Evolutionary conservation across 2,329 filamentous ascomycete genomes (phyloP), one percentile per base, ranked within the genome.

Genomic region (Pleurostoma richardsiae): DNA sequence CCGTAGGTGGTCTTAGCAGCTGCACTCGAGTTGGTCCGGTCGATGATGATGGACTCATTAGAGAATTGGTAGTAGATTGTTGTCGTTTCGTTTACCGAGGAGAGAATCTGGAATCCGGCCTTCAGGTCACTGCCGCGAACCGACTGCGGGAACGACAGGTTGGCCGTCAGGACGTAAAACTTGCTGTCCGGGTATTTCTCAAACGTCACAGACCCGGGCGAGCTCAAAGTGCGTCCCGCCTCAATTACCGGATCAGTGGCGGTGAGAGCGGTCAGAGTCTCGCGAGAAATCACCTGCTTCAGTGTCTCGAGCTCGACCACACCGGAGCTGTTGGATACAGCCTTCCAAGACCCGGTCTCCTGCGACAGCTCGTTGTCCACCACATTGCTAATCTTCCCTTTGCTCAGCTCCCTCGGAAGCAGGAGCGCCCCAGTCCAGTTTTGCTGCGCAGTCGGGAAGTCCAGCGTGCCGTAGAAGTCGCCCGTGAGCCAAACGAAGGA

Each of bases 31-130:
- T 67, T 67, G 30, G 58, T 63, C 4, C 68, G 65, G 44, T 72
- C 69, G 26, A 72, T 56, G 31, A 70, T 57, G 39, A 72, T 49
- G 26, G 62, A 65, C 52, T 72, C 69, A 52, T 71, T 70, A 3
- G 63, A 66, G 53, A 72, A 70, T 42, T 72, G 67, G 52, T 72
- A 72, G 54, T 70, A 71, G 38, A 72, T 64, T 8, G 58, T 63
- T 4, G 70, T 72, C 8, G 59, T 61, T 52, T 72, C 69, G 28
- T 64, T 52, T 3, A 65, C 54, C 4, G 67, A 69, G 2, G 64
- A 61, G 3, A 72, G 53, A 39, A 72, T 68, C 42, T 65, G 61
- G 49, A 72, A 66, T 10, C 70, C 70, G 19, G 65, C 67, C 49
- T 64, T 65, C 4, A 70, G 52, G 26, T 62, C 53, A 1, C 56